Evolutionary conservation across 2,329 filamentous ascomycete species (phyloP), one percentile per base, ranked within the genome.

Genomic region (Cryphonectria nitschkei): DNA sequence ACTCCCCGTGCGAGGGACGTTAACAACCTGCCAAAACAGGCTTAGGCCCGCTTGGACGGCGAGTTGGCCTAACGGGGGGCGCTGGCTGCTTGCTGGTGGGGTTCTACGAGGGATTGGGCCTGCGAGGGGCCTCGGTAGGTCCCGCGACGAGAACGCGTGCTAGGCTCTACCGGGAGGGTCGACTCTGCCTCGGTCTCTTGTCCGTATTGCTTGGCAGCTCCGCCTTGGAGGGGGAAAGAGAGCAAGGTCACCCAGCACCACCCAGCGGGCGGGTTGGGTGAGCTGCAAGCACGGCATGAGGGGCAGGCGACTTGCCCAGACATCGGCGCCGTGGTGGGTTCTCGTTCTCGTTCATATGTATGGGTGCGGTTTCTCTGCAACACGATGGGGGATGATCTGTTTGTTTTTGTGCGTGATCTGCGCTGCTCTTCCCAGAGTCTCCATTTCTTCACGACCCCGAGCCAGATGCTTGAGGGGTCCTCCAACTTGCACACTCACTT

Each of bases 121-220:
- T 46, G 6, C 6, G 46, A 50, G 22, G 43, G 56, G 63, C 52
- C 26, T 58, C 67, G 63, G 41, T 22, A 50, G 11, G 41, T 65
- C 11, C 63, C 43, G 63, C 63, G 26, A 50, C 19, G 5, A 32
- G 39, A 43, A 39, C 54, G 34, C 39, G 60, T 65, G 52, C 70
- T 70, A 72, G 68, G 43, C 71, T 68, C 58, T 60, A 68, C 65
- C 54, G 52, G 71, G 71, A 70, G 61, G 65, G 71, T 72, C 71
- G 65, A 68, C 46, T 54, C 19, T 46, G 34, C 39, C 52, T 61
- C 32, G 39, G 26, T 34, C 41, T 68, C 54, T 68, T 50, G 65
- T 67, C 19, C 52, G 34, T 26, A 37, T 41, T 19, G 22, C 7
- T 34, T 34, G 34, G 14, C 14, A 5, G 34, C 41, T 43, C 37